Base-by-base conservation (phyloP, 371 early-diverging fungal genomes). In the Actinomortierella ambigua region DNA sequence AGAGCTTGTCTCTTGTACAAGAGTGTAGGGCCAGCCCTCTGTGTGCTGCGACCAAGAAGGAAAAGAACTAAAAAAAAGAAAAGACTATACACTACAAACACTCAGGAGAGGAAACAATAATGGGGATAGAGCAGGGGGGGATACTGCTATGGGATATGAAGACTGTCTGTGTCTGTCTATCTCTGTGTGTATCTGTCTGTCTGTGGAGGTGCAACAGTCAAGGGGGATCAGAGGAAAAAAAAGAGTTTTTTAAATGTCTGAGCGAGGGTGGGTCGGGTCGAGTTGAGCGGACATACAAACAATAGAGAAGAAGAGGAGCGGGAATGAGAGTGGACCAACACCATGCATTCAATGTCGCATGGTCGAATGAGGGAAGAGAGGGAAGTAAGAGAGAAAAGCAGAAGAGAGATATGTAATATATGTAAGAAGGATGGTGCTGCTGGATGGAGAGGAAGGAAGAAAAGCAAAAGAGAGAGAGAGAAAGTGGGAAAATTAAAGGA, bases 141-240 rank as follows among this genome's bases (percentile, higher is more conserved):
- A n/a, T n/a, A n/a, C n/a, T n/a, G n/a, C n/a, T n/a, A n/a, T n/a
- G n/a, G n/a, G n/a, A n/a, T n/a, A n/a, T n/a, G n/a, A n/a, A n/a
- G n/a, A n/a, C n/a, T n/a, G n/a, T n/a, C n/a, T 18, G 47, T 46
- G 53, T n/a, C 18, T 53, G 40, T 39, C 18, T 54, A 20, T 22
- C 15, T 53, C 27, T 26, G 9, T 23, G 20, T 55, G 43, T 29
- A 43, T 1, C 22, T 15, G 2, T 1, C 42, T 41, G 14, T 26
- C 52, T 50, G 50, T 52, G 34, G 29, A 40, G 27, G 47, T 39
- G 24, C 39, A n/a, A n/a, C n/a, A n/a, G n/a, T n/a, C n/a, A n/a
- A n/a, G n/a, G n/a, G n/a, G n/a, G n/a, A n/a, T n/a, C n/a, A n/a
- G n/a, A n/a, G n/a, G n/a, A n/a, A 48, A 2, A n/a, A 13, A 53